Evolutionary conservation across 768 basidiomycete genomes (phyloP).

Genomic region (Mycena rebaudengoi): DNA sequence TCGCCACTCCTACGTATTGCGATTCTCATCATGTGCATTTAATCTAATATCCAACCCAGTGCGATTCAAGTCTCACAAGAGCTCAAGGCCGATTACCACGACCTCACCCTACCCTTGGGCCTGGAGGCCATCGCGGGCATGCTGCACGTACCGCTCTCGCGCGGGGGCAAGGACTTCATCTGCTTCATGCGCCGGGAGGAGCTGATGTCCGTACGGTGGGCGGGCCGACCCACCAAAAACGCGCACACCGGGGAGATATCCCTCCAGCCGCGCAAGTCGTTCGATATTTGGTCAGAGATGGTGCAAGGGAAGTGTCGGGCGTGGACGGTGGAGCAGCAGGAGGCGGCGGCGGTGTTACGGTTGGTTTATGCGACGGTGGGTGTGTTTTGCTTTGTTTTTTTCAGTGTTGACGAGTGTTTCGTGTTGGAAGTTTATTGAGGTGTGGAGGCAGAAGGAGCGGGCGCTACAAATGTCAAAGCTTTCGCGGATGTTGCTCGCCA

Average conservation of each 20-base stretch:
- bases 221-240: constrained; percentile 71
- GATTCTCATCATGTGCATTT: not conserved
- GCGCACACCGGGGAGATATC: constrained; percentile 39
- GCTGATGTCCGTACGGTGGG: constrained; percentile 75
- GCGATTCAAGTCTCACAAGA: constrained; percentile 76
- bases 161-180: constrained; percentile 81
- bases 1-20: constrained; percentile 17
- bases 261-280: constrained; percentile 81
- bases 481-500: constrained; percentile 77
- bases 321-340: constrained; percentile 87
- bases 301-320: constrained; percentile 68
- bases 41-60: constrained; percentile 44
- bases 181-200: constrained; percentile 83
- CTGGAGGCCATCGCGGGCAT: constrained; percentile 76
- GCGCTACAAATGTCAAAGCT: constrained; percentile 76
- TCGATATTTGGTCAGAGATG: constrained; percentile 81
- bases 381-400: not conserved
- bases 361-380: constrained; percentile 80
- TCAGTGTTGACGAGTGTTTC: not conserved
- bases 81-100: constrained; percentile 74
- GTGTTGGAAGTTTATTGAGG: constrained; percentile 80
- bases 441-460: constrained; percentile 84
- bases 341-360: constrained; percentile 84
- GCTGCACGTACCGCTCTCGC: constrained; percentile 78
- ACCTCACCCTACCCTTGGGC: constrained; percentile 55